Percentiles rank a stretch among this genome's conserved stretches.
These are phyloP conservation scores for Porogramme epimiltina DNA, from an alignment of 1,284 basidiomycete species.

Conservation along the genomic window DNA sequence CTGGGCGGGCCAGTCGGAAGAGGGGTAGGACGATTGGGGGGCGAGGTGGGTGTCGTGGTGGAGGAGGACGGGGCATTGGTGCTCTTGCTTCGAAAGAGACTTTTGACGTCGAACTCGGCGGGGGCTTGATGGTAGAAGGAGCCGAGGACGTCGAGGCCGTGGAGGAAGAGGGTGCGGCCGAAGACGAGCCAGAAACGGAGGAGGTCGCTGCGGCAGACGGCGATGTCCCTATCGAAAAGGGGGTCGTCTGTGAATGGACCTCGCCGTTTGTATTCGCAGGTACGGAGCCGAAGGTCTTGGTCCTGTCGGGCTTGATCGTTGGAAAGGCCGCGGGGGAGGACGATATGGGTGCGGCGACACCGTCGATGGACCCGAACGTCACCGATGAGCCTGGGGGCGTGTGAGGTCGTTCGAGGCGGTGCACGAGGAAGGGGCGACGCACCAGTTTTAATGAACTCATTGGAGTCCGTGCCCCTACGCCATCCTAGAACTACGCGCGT, in stretches of 20 bases:
- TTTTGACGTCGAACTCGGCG: constrained; percentile 64
- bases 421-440: constrained; percentile 22
- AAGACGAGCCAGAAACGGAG: constrained; percentile 29
- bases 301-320: constrained; percentile 65
- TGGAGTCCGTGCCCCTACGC: no score
- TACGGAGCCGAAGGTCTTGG: constrained; percentile 81
- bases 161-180: constrained; percentile 30
- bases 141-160: constrained; percentile 33
- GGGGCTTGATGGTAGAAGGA: constrained; percentile 34
- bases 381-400: constrained; percentile 58
- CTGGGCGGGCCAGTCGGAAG: constrained; percentile 37
- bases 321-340: constrained; percentile 69
- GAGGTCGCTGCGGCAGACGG: no score
- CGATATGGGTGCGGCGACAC: constrained; percentile 65
- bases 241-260: no score
- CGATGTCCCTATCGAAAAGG: constrained; percentile 35
- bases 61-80: constrained; percentile 34
- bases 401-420: no score
- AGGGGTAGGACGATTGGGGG: constrained; percentile 44
- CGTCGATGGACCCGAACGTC: constrained; percentile 85
- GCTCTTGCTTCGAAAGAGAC: constrained; percentile 65
- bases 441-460: constrained; percentile 65
- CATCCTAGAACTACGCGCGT: constrained; percentile 72
- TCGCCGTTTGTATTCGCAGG: constrained; percentile 65
- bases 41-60: constrained; percentile 43